Conservation (phyloP, 2,329 filamentous ascomycete genomes). For the Ophiostoma quercus region DNA sequence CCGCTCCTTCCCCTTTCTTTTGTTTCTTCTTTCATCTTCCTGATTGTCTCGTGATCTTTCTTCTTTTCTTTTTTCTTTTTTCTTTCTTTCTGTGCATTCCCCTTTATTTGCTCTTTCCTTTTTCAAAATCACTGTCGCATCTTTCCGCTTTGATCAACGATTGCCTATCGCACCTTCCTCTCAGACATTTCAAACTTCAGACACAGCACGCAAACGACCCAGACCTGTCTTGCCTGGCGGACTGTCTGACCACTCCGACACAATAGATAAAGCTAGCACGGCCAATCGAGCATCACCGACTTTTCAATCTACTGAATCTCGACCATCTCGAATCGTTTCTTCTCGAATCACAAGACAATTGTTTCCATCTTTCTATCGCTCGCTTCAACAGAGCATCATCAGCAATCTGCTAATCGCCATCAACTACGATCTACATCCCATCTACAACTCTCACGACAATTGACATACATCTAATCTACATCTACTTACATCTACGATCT, state of each 20-base stretch:
- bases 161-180: slow-evolving; percentile 1
- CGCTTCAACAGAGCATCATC: slow-evolving; percentile 4
- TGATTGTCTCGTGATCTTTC: slow-evolving; percentile 5
- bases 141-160: not conserved
- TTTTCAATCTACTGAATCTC: not conserved
- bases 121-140: not conserved
- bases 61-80: not conserved
- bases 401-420: not conserved
- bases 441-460: not conserved
- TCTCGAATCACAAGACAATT: not conserved
- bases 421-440: not conserved
- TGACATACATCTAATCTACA: not conserved
- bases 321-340: not conserved
- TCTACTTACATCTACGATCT: not conserved
- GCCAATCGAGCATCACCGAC: not conserved
- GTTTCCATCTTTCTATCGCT: not conserved
- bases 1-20: not conserved
- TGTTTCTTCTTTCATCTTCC: not conserved
- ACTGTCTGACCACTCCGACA: not conserved
- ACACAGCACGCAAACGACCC: not conserved
- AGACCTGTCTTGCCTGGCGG: not conserved
- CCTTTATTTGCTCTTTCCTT: not conserved
- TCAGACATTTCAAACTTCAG: not conserved
- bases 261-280: not conserved
- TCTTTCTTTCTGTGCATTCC: not conserved